Base-by-base conservation (phyloP, 345 rosid genomes). In the Tarenaya hassleriana region DNA sequence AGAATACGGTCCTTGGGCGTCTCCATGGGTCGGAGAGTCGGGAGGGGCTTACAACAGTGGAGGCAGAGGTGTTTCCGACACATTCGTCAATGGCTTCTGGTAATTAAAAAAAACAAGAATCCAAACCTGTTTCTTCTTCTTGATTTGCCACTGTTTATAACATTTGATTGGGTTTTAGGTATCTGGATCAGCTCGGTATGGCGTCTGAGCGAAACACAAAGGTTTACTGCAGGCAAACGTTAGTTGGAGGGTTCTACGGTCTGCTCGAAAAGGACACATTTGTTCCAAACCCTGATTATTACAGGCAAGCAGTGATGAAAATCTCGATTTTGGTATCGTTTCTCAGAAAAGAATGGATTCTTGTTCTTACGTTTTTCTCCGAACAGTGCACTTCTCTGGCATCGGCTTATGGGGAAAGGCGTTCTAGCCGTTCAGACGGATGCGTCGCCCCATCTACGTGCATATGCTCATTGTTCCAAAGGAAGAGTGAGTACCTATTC, bases 1-100 rank as follows among this genome's bases (percentile, higher is more conserved):
- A 37, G 73, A 66, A 58, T 60, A 76, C 24, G 97, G 98, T 56
- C 77, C 87, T 8, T 88, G 97, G 95, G 75, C 98, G 51, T 81
- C 86, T 74, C 79, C 95, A 34, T 92, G 98, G 98, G 95, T 92
- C 56, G 98, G 98, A 57, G 98, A 92, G 62, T 79, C 98, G 53
- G 98, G 98, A 53, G 97, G 98, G 35, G 97, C 98, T 50, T 92
- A 73, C 62, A 92, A 92, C 66, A 92, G 97, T 41, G 98, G 98
- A 10, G 98, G 97, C 15, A 80, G 62, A 64, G 69, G 63, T 41
- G 83, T 92, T 38, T 92, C 98, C 39, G 73, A 92, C 61, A 80
- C 95, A 46, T 92, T 88, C 67, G 64, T 92, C 20, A 75, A 92
- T 70, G 85, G 98, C 70, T 92, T 92, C 73, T 92, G 98, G 98